These are phyloP conservation scores for Tieghemostelium lacteum DNA, from an alignment of 78 protist species.

Conservation along the genomic window DNA sequence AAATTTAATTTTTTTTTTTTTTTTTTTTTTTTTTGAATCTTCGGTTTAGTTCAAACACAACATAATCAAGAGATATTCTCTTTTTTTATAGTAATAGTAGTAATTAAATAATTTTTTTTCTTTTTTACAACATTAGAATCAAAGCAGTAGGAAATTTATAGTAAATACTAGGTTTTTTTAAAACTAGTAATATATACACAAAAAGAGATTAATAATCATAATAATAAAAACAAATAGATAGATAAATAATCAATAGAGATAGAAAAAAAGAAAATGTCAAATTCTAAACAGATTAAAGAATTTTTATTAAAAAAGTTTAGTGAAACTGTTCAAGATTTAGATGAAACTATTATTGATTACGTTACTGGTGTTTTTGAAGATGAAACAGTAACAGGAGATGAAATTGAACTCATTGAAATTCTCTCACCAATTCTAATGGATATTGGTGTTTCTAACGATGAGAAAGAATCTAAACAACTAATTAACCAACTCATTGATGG, in stretches of 20 bases:
- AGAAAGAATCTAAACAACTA: neutral
- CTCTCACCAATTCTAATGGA: slow-evolving; percentile 76
- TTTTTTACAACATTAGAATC: too few relatives aligned
- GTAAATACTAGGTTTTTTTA: too few relatives aligned
- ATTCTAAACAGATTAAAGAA: slow-evolving; percentile 42
- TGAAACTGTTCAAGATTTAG: slow-evolving; percentile 27
- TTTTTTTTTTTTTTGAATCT: neutral
- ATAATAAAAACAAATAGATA: too few relatives aligned
- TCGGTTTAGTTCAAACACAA: too few relatives aligned
- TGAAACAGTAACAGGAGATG: slow-evolving; percentile 36
- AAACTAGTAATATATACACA: too few relatives aligned
- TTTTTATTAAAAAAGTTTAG: slow-evolving; percentile 39
- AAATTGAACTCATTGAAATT: slow-evolving; percentile 63
- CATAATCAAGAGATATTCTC: neutral
- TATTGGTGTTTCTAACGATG: slow-evolving; percentile 23
- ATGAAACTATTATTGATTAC: slow-evolving; percentile 81
- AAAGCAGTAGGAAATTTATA: too few relatives aligned
- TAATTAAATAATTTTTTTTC: too few relatives aligned
- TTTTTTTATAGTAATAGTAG: neutral
- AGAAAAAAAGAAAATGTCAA: neutral
- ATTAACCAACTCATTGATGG: neutral
- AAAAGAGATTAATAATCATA: too few relatives aligned
- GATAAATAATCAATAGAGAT: neutral
- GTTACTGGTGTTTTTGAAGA: slow-evolving; percentile 75
- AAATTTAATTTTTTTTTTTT: neutral